Evolutionary conservation across 805 yeast species (phyloP).

Genomic region (Hanseniaspora jakobsenii): DNA sequence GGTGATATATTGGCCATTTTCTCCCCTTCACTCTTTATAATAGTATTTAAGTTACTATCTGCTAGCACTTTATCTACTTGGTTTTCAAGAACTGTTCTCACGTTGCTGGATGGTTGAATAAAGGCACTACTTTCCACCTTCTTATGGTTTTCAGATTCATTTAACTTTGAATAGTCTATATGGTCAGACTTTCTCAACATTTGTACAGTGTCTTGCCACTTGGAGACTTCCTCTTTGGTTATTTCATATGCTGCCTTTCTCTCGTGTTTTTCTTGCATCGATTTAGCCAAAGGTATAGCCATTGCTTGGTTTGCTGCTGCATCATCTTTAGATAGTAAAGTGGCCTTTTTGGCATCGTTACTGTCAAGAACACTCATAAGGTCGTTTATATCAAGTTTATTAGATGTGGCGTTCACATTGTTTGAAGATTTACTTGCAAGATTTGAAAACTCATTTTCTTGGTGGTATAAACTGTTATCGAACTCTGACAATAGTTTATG

Average conservation of each 20-base stretch:
- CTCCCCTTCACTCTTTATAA: constrained; percentile 40
- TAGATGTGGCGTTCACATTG: constrained; percentile 26
- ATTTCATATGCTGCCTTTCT: constrained; percentile 84
- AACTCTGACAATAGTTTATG: constrained; percentile 38
- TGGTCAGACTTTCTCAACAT: constrained; percentile 76
- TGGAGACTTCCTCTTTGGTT: constrained; percentile 70
- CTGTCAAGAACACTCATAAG: constrained; percentile 60
- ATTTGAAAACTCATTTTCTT: constrained; percentile 62
- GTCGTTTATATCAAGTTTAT: constrained; percentile 53
- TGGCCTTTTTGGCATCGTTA: constrained; percentile 39
- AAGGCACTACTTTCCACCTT: constrained; percentile 46
- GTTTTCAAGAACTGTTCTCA: constrained; percentile 51
- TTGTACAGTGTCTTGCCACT: constrained; percentile 78
- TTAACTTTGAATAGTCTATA: constrained; percentile 45
- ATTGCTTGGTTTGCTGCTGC: constrained; percentile 35
- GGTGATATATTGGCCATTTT: constrained; percentile 9
- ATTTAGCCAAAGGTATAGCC: constrained; percentile 71
- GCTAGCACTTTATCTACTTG: constrained; percentile 49
- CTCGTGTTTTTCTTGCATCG: constrained; percentile 75
- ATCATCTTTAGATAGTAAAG: constrained; percentile 33
- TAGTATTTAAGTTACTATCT: constrained; percentile 58
- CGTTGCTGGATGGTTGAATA: constrained; percentile 33
- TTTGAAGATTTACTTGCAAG: constrained; percentile 15
- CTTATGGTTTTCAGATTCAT: constrained; percentile 26
- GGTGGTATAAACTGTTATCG: constrained; percentile 8